A percentile compares a stretch with the other conserved stretches of the same genome.
phyloP scores from a whole-genome alignment of 129 eudicot species.

The sunflower (Helianthus annuus) region HanXRQr2.0-SUNRISE NC_035442.2:123572261-123572760 shows the following conservation, averaged over 20 bases:
- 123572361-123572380: too few relatives aligned
- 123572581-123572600: conserved; percentile 71
- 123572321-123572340: neutral
- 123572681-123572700: neutral
- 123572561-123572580: conserved; percentile 67
- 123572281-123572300: conserved; percentile 61
- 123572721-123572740: conserved; percentile 40
- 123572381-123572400: neutral
- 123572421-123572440: conserved; percentile 72
- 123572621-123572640: conserved; percentile 82
- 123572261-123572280: conserved; percentile 40
- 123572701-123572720: neutral
- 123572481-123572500: conserved; percentile 65
- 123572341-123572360: neutral
- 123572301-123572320: conserved; percentile 54
- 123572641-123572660: conserved; percentile 31
- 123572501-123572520: conserved; percentile 54
- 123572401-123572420: conserved; percentile 82
- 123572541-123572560: conserved; percentile 80
- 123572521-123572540: conserved; percentile 55
- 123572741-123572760: conserved; percentile 94
- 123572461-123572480: conserved; percentile 88
- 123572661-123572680: neutral
- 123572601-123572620: conserved; percentile 49
- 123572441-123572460: conserved; percentile 70